These are phyloP conservation scores for Ophiocordyceps robertsii DNA, from an alignment of 2,329 filamentous ascomycete genomes.

Conservation along the genomic window DNA sequence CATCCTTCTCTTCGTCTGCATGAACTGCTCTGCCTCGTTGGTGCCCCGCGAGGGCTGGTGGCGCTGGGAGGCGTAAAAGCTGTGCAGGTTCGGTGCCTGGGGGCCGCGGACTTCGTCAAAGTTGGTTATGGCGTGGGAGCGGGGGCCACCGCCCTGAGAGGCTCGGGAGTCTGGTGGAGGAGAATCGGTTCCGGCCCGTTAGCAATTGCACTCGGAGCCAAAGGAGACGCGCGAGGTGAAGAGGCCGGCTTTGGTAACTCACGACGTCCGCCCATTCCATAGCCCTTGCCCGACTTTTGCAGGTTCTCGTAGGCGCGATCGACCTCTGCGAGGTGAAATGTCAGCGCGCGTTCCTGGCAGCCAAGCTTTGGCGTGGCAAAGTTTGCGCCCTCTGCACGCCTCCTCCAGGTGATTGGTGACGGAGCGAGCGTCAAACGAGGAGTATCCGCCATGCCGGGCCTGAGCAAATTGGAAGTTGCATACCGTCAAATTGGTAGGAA, in stretches of 20 bases:
- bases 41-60: slow-evolving; percentile 75
- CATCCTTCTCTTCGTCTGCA: slow-evolving; percentile 98
- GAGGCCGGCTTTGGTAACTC: slow-evolving; percentile 28
- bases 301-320: slow-evolving; percentile 93
- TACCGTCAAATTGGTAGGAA: slow-evolving; percentile 81
- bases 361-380: too few species aligned
- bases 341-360: background rate
- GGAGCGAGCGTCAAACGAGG: background rate
- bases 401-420: background rate
- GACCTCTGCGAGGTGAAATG: slow-evolving; percentile 51
- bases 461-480: slow-evolving; percentile 21
- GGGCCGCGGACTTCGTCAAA: slow-evolving; percentile 59
- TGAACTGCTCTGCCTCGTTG: slow-evolving; percentile 92
- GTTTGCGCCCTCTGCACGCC: background rate
- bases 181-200: slow-evolving; percentile 9
- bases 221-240: background rate
- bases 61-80: slow-evolving; percentile 87
- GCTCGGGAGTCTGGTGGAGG: slow-evolving; percentile 52
- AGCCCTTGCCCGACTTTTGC: slow-evolving; percentile 91
- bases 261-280: slow-evolving; percentile 60
- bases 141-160: slow-evolving; percentile 46
- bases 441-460: background rate
- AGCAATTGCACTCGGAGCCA: background rate
- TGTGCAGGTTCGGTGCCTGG: slow-evolving; percentile 68
- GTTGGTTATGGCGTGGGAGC: slow-evolving; percentile 76